These are phyloP conservation scores for Metarhizium sp. DNA, from an alignment of 2,329 filamentous ascomycete genomes.

Conservation along the genomic window DNA sequence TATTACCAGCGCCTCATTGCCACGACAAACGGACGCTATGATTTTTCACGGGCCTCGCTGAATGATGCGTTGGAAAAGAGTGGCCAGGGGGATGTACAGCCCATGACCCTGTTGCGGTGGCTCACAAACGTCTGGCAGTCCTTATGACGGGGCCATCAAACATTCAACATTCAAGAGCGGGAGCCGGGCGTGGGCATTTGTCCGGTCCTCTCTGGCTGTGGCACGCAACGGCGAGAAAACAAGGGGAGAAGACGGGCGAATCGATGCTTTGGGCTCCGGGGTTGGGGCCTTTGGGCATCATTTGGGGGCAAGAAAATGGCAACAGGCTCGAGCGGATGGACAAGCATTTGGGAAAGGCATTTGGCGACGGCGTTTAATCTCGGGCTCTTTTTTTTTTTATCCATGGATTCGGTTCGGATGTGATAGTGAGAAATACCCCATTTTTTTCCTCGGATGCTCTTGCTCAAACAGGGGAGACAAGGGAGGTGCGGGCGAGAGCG, in stretches of 20 bases:
- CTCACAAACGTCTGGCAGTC: conserved; percentile 22
- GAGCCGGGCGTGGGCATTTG: neutral
- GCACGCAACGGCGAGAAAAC: neutral
- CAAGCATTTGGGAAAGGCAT: neutral
- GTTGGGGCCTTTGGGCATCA: neutral
- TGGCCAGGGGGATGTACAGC: conserved; percentile 31
- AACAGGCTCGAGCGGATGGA: neutral
- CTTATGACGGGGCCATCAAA: neutral
- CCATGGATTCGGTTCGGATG: neutral
- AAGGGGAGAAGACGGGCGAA: neutral
- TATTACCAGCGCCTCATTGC: conserved; percentile 55
- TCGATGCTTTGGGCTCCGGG: neutral
- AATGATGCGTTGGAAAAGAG: conserved; percentile 37
- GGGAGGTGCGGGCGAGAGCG: neutral
- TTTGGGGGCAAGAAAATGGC: neutral
- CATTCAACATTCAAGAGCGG: neutral
- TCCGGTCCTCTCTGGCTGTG: neutral
- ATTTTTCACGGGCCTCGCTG: conserved; percentile 51
- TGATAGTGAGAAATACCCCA: neutral
- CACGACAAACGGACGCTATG: conserved; percentile 59
- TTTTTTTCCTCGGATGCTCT: neutral
- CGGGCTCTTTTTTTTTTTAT: neutral
- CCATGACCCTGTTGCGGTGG: conserved; percentile 46
- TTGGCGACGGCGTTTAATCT: neutral
- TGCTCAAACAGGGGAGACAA: neutral